Conservation (phyloP, 805 yeast genomes). For the Candida hungchunana region DNA sequence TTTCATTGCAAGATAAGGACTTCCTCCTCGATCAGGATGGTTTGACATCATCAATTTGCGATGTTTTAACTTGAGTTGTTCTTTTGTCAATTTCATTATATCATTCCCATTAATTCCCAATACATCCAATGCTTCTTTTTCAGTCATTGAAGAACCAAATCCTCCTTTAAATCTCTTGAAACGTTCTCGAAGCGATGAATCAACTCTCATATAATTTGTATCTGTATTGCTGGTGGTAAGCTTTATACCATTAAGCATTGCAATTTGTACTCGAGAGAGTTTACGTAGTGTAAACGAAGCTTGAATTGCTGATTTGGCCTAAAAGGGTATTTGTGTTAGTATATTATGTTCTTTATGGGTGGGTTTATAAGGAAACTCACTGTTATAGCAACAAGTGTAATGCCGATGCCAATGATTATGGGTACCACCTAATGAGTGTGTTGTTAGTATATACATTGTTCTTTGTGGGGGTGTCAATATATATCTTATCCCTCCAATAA, state of each 20-base stretch:
- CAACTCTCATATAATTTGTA: conserved; percentile 14
- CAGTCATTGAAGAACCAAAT: conserved; percentile 60
- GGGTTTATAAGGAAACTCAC: conserved; percentile 24
- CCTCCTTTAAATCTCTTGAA: conserved; percentile 52
- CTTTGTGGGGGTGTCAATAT: no score
- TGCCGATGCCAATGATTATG: conserved; percentile 50
- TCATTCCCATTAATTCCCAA: conserved; percentile 55
- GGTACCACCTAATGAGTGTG: conserved; percentile 45
- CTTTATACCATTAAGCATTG: conserved; percentile 36
- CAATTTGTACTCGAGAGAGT: conserved; percentile 35
- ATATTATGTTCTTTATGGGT: not conserved
- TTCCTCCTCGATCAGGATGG: conserved; percentile 90
- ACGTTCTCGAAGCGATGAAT: conserved; percentile 21
- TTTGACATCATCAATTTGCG: conserved; percentile 73
- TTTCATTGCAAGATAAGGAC: conserved; percentile 75
- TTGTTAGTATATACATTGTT: no score
- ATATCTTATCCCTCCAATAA: no score
- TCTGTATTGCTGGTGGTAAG: conserved; percentile 10
- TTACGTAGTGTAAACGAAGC: conserved; percentile 30
- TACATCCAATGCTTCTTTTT: conserved; percentile 64
- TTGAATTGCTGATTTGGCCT: conserved; percentile 33
- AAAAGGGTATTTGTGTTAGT: conserved; percentile 7
- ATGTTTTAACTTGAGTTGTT: conserved; percentile 63
- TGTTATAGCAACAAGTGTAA: conserved; percentile 47
- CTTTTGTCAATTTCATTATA: conserved; percentile 43